Conservation (phyloP, 306 rosid genomes). For the Prunus padus region DNA sequence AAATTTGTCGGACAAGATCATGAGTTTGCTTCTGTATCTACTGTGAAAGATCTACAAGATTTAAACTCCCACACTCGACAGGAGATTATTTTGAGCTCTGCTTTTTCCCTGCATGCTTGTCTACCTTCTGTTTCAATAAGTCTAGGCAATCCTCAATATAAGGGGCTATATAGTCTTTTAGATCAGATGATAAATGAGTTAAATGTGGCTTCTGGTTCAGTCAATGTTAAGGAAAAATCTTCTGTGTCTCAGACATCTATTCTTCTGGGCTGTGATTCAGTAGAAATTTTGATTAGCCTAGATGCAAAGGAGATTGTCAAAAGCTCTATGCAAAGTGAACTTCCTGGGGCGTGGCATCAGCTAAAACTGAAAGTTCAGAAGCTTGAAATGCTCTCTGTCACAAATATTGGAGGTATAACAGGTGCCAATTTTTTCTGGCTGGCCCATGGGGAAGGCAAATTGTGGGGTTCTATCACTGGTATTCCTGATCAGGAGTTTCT, state of each 20-base stretch:
- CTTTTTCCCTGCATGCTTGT: conserved; percentile 47
- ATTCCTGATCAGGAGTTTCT: conserved; percentile 74
- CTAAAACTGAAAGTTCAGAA: conserved; percentile 66
- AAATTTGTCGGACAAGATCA: conserved; percentile 54
- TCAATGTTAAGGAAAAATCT: conserved; percentile 36
- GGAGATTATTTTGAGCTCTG: conserved; percentile 87
- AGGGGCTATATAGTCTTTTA: conserved; percentile 45
- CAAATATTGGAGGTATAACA: conserved; percentile 66
- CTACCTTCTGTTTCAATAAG: conserved; percentile 49
- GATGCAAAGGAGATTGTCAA: conserved; percentile 50
- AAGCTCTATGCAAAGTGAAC: conserved; percentile 76
- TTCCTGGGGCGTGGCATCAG: conserved; percentile 79
- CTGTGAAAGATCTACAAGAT: conserved; percentile 64
- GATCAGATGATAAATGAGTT: conserved; percentile 56
- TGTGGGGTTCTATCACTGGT: conserved; percentile 62
- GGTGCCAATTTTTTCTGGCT: conserved; percentile 75
- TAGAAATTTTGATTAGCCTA: conserved; percentile 55
- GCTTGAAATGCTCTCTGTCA: conserved; percentile 66
- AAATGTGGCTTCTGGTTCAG: conserved; percentile 38
- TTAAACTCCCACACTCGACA: conserved; percentile 66
- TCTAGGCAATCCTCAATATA: conserved; percentile 53
- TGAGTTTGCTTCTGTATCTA: conserved; percentile 78
- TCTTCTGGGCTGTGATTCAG: conserved; percentile 55
- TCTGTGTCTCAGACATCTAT: conserved; percentile 63
- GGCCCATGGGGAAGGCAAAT: conserved; percentile 83